Evolutionary conservation across 495 filamentous ascomycete species (phyloP), one percentile per base, ranked within the genome.

Genomic region (Viridothelium virens): DNA sequence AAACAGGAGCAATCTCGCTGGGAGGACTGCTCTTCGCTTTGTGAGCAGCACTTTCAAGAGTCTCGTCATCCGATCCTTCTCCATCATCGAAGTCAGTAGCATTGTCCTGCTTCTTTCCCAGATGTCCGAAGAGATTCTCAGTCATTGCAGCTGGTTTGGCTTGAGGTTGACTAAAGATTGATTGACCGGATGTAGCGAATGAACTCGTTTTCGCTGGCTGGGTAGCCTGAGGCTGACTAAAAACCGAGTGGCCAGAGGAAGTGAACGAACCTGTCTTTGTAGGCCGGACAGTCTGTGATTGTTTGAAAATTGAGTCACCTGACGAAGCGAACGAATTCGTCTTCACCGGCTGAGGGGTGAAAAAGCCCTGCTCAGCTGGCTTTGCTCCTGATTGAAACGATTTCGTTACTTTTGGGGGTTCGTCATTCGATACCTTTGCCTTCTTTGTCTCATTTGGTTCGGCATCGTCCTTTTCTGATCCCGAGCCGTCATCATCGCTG

Each of bases 1-100:
- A 16, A 14, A 4, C 44, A 9, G 61, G 4, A 16, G 9, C 3
- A 2, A n/a, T 4, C 14, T 11, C 5, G 4, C 41, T 63, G 11
- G 3, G 5, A 10, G 37, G n/a, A 41, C 14, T 18, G 14, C 33
- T 63, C 3, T 11, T n/a, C 10, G 34, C 14, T 33, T 63, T 63
- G 2, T 11, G 16, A 18, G 41, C 41, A 47, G 61, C 61, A 41
- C 25, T 47, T n/a, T 63, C 61, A 14, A 63, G 12, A 41, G 61
- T 63, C 63, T 65, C 63, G 4, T 65, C 63, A 56, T 65, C 63
- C 3, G 44, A 56, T 11, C 31, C 63, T 48, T 65, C 63, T n/a
- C 33, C 44, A 7, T 44, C 62, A 14, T 33, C 62, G n/a, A 4
- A 5, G 50, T 56, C 31, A 18, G 39, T 16, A 56, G 4, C 46